Conservation (phyloP, 2,329 filamentous ascomycete genomes). For the Aspergillus calidoustus region DNA sequence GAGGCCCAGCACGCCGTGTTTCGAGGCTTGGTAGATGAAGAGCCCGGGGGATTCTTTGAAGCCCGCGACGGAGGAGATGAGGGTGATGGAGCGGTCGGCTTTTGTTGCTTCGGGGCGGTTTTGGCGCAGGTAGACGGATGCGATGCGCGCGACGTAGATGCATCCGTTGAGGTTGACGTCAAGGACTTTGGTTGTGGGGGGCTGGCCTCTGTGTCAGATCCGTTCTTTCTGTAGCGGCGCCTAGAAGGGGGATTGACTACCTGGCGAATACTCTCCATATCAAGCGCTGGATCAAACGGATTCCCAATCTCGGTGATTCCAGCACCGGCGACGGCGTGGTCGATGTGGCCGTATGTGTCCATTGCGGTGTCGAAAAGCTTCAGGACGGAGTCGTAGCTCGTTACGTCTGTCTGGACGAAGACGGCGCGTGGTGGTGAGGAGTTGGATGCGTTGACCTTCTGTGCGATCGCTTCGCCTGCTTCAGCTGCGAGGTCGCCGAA, state of each 20-base stretch:
- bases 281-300: conserved; percentile 52
- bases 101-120: conserved; percentile 25
- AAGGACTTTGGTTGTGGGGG: conserved; percentile 43
- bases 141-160: conserved; percentile 56
- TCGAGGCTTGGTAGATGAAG: conserved; percentile 53
- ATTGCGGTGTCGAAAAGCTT: conserved; percentile 53
- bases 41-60: conserved; percentile 55
- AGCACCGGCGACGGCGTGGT: conserved; percentile 55
- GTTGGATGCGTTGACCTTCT: conserved; percentile 14
- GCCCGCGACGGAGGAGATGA: conserved; percentile 53
- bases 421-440: conserved; percentile 27
- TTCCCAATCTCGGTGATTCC: conserved; percentile 52
- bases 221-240: background rate
- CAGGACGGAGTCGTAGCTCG: conserved; percentile 50
- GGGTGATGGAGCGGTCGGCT: conserved; percentile 47
- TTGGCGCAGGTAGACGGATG: conserved; percentile 55
- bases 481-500: conserved; percentile 49
- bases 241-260: conserved; percentile 27
- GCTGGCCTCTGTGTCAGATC: conserved; percentile 20
- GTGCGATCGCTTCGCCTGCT: conserved; percentile 35
- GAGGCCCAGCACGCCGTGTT: conserved; percentile 56
- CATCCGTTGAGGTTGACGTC: conserved; percentile 55
- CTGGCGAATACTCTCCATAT: conserved; percentile 50
- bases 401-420: conserved; percentile 53
- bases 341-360: conserved; percentile 49